A percentile compares a stretch with the other conserved stretches of the same genome.
Conservation (phyloP, 257 asterid genomes). For the Solanum sejunctum region DNA sequence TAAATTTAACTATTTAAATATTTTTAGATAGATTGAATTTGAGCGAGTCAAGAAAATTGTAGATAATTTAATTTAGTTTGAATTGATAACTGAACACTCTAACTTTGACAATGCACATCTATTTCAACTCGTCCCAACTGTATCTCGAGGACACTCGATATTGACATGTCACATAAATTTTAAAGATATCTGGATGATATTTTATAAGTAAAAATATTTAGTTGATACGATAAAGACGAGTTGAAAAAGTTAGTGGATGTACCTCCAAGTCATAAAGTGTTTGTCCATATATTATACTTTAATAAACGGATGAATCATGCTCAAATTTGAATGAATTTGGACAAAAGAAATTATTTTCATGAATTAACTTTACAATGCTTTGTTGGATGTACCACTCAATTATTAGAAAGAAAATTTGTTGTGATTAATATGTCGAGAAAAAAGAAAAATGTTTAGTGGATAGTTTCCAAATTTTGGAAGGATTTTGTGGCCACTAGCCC, state of each 20-base stretch:
- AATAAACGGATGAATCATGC: background rate
- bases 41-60: background rate
- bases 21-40: background rate
- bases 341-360: background rate
- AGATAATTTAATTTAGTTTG: background rate
- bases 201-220: background rate
- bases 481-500: background rate
- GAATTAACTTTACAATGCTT: background rate
- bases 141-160: background rate
- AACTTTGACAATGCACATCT: background rate
- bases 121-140: background rate
- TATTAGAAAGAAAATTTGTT: background rate
- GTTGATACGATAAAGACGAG: background rate
- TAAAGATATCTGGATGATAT: background rate
- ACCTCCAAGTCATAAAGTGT: background rate
- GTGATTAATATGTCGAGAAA: background rate
- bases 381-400: background rate
- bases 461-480: background rate
- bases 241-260: background rate
- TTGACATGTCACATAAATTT: background rate
- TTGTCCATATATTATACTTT: background rate
- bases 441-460: background rate
- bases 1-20: background rate
- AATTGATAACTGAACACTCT: background rate
- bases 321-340: background rate